A percentile compares a stretch with the other conserved stretches of the same genome.
phyloP scores from a whole-genome alignment of 2,329 filamentous ascomycete genomes.

The Cordyceps pruinosa region DNA sequence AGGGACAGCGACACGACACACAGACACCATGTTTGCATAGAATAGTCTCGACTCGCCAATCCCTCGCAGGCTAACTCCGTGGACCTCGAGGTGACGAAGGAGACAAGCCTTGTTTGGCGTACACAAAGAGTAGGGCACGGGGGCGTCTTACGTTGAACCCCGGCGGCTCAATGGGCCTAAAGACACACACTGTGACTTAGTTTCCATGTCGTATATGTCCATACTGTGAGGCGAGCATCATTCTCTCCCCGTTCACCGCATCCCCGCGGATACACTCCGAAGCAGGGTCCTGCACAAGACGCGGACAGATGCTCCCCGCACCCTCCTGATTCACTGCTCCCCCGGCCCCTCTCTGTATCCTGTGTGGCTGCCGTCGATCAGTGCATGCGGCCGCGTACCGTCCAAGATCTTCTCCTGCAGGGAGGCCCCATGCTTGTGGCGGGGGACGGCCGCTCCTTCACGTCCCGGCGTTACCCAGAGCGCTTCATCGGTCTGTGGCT shows the following conservation, averaged over 20 bases:
- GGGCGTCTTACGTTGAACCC: no score
- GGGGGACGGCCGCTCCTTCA: not conserved
- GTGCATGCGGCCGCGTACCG: not conserved
- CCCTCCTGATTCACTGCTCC: not conserved
- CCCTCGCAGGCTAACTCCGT: not conserved
- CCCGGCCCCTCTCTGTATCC: not conserved
- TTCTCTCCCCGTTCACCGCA: not conserved
- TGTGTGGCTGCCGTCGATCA: not conserved
- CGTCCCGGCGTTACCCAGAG: not conserved
- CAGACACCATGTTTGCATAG: not conserved
- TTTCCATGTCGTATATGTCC: no score
- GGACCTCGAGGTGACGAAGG: not conserved
- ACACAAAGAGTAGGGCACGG: not conserved
- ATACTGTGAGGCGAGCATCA: not conserved
- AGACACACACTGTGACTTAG: no score
- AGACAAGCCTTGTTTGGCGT: not conserved
- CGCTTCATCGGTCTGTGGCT: not conserved
- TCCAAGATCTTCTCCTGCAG: not conserved
- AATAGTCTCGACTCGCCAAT: not conserved
- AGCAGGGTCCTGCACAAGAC: not conserved
- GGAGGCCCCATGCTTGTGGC: not conserved
- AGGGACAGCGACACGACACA: not conserved
- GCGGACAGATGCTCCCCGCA: not conserved
- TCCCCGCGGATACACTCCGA: not conserved
- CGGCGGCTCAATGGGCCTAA: no score